Conservation (phyloP, 306 rosid genomes). For the Cucumis cinereus region DNA sequence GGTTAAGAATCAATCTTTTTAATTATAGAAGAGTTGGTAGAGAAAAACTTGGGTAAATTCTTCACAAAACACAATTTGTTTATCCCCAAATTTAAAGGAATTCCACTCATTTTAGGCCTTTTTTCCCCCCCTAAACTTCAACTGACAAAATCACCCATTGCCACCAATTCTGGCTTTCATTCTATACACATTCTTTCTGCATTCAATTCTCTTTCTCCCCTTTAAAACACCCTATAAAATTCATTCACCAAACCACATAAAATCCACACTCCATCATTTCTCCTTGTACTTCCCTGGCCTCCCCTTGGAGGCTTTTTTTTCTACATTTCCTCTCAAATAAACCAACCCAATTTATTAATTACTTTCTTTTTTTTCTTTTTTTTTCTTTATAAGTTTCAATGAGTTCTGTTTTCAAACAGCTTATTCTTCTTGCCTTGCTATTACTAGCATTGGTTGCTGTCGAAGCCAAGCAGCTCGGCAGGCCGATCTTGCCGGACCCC, state of each 20-base stretch:
- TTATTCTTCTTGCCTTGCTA: constrained; percentile 12
- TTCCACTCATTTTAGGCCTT: constrained; percentile 13
- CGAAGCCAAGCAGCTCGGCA: background rate
- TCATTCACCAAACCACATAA: constrained; percentile 5
- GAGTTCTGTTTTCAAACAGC: constrained; percentile 19
- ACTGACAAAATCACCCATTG: background rate
- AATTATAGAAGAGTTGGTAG: constrained; percentile 3
- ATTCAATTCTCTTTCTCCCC: background rate
- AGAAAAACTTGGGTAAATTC: background rate
- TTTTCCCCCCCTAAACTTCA: background rate
- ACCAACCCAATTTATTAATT: background rate
- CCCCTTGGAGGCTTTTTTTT: constrained; percentile 24
- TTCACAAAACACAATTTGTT: background rate
- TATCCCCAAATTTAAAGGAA: constrained; percentile 1
- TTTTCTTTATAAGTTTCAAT: constrained; percentile 11
- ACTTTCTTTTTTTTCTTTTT: background rate
- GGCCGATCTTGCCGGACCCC: background rate
- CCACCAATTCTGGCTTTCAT: constrained; percentile 3
- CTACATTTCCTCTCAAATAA: background rate
- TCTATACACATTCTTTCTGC: background rate
- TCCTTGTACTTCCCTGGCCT: constrained; percentile 15
- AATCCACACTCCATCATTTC: constrained; percentile 8
- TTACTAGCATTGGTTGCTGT: background rate
- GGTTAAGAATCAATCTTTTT: background rate
- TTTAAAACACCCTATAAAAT: constrained; percentile 13